phyloP scores from a whole-genome alignment of 352 stramenopile species.

The Phytopythium vexans region DNA sequence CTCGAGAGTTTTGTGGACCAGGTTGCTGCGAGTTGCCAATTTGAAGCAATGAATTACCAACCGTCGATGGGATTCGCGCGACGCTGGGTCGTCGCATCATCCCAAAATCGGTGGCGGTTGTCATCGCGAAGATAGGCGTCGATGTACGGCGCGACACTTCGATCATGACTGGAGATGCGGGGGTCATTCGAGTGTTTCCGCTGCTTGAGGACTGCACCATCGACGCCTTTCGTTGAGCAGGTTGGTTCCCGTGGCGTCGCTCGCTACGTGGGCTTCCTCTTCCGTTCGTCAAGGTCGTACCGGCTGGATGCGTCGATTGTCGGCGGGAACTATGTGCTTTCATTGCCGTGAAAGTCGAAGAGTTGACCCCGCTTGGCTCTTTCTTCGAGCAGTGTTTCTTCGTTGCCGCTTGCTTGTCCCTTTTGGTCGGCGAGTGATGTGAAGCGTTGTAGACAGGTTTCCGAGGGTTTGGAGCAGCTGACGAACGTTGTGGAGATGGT shows the following conservation, averaged over 20 bases:
- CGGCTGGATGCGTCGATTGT: too few species aligned
- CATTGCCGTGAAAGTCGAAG: too few species aligned
- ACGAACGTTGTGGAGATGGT: too few species aligned
- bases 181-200: constrained; percentile 6
- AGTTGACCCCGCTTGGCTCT: too few species aligned
- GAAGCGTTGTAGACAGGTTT: too few species aligned
- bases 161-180: constrained; percentile 32
- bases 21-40: not conserved
- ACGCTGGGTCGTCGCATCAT: constrained; percentile 48
- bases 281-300: too few species aligned
- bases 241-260: not conserved
- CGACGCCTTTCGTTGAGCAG: not conserved
- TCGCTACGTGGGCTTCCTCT: too few species aligned
- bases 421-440: too few species aligned
- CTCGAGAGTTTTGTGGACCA: not conserved
- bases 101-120: constrained; percentile 16
- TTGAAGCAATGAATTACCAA: not conserved
- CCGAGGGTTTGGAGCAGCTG: too few species aligned
- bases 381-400: too few species aligned
- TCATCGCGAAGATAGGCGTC: constrained; percentile 36
- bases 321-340: too few species aligned
- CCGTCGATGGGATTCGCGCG: constrained; percentile 34
- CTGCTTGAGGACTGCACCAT: constrained; percentile 5
- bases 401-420: too few species aligned
- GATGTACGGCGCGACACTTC: constrained; percentile 62